Evolutionary conservation across 208 protist species (phyloP), one percentile per base, ranked within the genome.

Genomic region (Strigomonas culicis): DNA sequence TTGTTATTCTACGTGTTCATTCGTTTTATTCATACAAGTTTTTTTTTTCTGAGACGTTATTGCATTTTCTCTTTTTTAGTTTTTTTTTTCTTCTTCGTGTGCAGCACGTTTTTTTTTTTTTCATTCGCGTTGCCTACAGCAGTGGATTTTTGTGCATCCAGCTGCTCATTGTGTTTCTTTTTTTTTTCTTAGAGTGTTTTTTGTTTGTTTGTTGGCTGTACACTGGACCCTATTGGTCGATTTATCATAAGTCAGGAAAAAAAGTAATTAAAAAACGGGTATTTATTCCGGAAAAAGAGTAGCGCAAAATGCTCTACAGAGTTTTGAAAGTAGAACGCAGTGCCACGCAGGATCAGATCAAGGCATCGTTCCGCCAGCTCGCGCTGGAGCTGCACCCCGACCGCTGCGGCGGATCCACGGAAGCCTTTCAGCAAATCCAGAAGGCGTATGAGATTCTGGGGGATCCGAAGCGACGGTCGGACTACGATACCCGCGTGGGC

Each of bases 391-490:
- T 80, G 41, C 95, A 98, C 62, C 95, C 92, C 0, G 92, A 97
- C 68, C 92, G 90, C 43, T 63, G 63, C 2, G 77, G 77, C 19
- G 93, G 90, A 10, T 79, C 75, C 4, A 47, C 74, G 1, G 93
- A 94, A 34, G 64, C 59, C 47, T 97, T 97, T 66, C 79, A 91
- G 27, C 44, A 81, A 36, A 81, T 99, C 10, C 92, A 89, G 56
- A 76, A 88, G 11, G 98, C 98, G 6, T 99, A 99, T 68, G 97
- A 99, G 53, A 80, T 99, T 13, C 81, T 99, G 0, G 76, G 68
- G 15, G 81, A 99, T 62, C 34, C 50, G n/a, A 53, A 97, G 43
- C 96, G 95, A 61, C 86, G 97, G 25, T 43, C 80, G 25, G 57
- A 91, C 19, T 99, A 99, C 76, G 98, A 99, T 50, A 60, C 59